A percentile compares a stretch with the other conserved stretches of the same genome.
phyloP scores from a whole-genome alignment of 1,284 basidiomycete genomes.

The Ganoderma lucidum region DNA sequence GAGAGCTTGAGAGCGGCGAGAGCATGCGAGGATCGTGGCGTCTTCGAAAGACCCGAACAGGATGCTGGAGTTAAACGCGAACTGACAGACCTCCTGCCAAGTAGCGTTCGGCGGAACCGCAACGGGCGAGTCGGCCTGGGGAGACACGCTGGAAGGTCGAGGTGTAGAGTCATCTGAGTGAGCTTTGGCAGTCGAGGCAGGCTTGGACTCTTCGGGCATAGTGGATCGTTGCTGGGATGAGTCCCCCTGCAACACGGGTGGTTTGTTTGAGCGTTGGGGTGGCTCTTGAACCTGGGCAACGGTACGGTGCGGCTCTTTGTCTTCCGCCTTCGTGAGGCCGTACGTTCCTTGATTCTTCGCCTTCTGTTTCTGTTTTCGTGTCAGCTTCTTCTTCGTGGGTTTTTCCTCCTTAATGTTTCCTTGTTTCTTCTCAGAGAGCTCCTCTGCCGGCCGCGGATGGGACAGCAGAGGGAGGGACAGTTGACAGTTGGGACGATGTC shows the following conservation, averaged over 20 bases:
- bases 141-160: background rate
- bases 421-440: background rate
- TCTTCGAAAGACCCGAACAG: conserved; percentile 21
- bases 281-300: background rate
- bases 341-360: background rate
- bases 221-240: background rate
- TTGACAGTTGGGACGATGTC: background rate
- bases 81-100: conserved; percentile 21
- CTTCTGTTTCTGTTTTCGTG: background rate
- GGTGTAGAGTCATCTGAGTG: background rate
- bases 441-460: background rate
- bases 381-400: background rate
- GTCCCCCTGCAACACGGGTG: background rate
- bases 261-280: background rate
- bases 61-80: conserved; percentile 23
- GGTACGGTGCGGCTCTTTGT: background rate
- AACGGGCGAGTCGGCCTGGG: background rate
- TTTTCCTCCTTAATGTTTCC: background rate
- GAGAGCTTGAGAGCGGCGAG: background rate
- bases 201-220: background rate
- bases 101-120: background rate
- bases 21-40: conserved; percentile 13
- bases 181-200: background rate
- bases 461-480: background rate
- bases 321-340: background rate